These are phyloP conservation scores for Eimeria brunetti DNA, from an alignment of 169 alveolate species.

Conservation along the genomic window DNA sequence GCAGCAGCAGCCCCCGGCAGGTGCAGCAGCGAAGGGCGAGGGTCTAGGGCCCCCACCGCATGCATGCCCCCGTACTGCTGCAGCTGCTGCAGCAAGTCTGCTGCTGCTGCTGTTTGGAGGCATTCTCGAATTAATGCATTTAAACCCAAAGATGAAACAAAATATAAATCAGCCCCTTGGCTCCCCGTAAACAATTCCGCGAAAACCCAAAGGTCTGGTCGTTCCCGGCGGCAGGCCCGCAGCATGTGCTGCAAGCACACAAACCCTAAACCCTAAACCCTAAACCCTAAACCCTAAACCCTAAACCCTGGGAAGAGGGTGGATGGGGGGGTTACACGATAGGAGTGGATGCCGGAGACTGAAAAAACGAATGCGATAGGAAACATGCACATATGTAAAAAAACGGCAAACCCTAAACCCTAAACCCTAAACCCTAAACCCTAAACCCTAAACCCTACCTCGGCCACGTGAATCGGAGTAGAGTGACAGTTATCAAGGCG, in stretches of 20 bases:
- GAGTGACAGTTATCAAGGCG: constrained; percentile 98
- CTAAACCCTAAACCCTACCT: constrained; percentile 73
- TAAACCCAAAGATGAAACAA: constrained; percentile 91
- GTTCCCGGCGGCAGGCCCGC: constrained; percentile 91
- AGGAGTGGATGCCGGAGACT: no score
- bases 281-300: constrained; percentile 26
- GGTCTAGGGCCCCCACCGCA: constrained; percentile 47
- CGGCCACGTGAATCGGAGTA: constrained; percentile 95
- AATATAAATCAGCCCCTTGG: constrained; percentile 90
- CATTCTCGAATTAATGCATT: constrained; percentile 95
- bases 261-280: constrained; percentile 43
- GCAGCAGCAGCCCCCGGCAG: constrained; percentile 35
- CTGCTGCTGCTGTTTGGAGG: constrained; percentile 82
- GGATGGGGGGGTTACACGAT: no score
- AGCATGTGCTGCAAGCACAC: constrained; percentile 87
- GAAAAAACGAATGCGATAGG: no score
- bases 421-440: constrained; percentile 18
- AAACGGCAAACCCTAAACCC: not conserved
- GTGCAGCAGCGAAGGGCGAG: not conserved
- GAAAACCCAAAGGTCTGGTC: constrained; percentile 92
- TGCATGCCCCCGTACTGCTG: constrained; percentile 43
- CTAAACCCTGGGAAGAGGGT: not conserved
- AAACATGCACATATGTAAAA: no score
- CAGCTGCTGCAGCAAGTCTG: constrained; percentile 44
- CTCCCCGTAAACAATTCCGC: constrained; percentile 95